These are phyloP conservation scores for Boletus rubropictus DNA, from an alignment of 768 basidiomycete species.

Conservation along the genomic window DNA sequence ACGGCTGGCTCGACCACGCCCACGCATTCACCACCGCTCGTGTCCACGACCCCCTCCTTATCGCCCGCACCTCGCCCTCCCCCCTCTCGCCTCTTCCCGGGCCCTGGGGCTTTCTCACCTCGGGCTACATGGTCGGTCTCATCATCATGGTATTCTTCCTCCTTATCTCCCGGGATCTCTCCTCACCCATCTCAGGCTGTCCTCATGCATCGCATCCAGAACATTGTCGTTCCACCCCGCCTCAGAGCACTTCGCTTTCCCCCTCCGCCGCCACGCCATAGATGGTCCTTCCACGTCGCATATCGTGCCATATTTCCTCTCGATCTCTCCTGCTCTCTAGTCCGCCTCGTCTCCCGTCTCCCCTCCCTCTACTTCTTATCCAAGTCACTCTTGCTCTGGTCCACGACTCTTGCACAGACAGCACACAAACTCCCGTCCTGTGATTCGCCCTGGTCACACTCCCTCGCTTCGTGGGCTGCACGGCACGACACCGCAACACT, in stretches of 20 bases:
- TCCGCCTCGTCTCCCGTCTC: constrained; percentile 53
- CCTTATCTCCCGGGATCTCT: not conserved
- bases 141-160: constrained; percentile 50
- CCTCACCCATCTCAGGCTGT: constrained; percentile 43
- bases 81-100: constrained; percentile 39
- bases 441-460: constrained; percentile 27
- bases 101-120: constrained; percentile 68
- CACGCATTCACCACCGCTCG: not conserved
- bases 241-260: constrained; percentile 13
- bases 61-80: not conserved
- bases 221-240: constrained; percentile 67
- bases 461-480: constrained; percentile 41
- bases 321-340: constrained; percentile 53
- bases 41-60: not conserved
- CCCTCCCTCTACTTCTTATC: constrained; percentile 60
- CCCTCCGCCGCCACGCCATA: constrained; percentile 24
- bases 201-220: constrained; percentile 69
- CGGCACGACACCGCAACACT: constrained; percentile 53
- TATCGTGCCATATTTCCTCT: constrained; percentile 52
- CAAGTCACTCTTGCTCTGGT: constrained; percentile 54
- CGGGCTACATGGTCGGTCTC: constrained; percentile 64
- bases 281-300: constrained; percentile 19
- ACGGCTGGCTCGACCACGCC: constrained; percentile 4
- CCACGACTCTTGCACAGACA: constrained; percentile 53
- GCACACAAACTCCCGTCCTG: constrained; percentile 37